These are phyloP conservation scores for Alternaria sp. DNA, from an alignment of 2,329 filamentous ascomycete species.

Conservation along the genomic window DNA sequence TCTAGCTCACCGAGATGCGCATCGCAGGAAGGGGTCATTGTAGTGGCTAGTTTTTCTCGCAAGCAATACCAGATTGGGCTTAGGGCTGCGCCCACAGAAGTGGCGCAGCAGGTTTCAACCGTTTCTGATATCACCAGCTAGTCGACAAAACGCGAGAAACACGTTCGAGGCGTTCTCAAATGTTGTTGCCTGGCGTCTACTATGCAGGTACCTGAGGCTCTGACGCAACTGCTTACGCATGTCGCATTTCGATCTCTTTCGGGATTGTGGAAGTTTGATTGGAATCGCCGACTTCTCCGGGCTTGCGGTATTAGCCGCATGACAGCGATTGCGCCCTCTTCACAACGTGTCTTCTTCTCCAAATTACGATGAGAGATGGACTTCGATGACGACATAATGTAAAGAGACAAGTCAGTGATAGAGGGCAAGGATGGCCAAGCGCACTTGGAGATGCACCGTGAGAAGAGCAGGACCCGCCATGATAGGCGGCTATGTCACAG, in stretches of 20 bases:
- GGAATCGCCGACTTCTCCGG: slow-evolving; percentile 4
- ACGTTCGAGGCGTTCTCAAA: neutral
- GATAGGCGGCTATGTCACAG: neutral
- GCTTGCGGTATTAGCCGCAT: neutral
- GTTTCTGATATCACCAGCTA: slow-evolving; percentile 8
- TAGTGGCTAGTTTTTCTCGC: slow-evolving; percentile 27
- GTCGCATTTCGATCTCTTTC: slow-evolving; percentile 7
- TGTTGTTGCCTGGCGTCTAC: slow-evolving; percentile 18
- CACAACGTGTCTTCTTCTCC: neutral
- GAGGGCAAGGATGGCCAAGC: neutral
- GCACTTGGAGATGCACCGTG: neutral
- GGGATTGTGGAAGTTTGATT: neutral
- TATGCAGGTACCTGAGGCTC: slow-evolving; percentile 22
- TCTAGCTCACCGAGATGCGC: slow-evolving; percentile 15
- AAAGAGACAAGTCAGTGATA: neutral
- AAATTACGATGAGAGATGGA: neutral
- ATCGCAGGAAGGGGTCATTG: slow-evolving; percentile 18
- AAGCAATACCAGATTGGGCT: slow-evolving; percentile 29
- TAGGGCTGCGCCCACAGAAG: slow-evolving; percentile 10
- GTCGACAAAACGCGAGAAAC: neutral
- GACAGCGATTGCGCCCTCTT: neutral
- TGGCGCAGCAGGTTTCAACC: slow-evolving; percentile 17
- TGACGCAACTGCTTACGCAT: slow-evolving; percentile 31
- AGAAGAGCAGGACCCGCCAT: neutral
- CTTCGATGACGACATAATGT: neutral